Evolutionary conservation across 1,284 basidiomycete species (phyloP).

Genomic region (Heterobasidion irregulare): DNA sequence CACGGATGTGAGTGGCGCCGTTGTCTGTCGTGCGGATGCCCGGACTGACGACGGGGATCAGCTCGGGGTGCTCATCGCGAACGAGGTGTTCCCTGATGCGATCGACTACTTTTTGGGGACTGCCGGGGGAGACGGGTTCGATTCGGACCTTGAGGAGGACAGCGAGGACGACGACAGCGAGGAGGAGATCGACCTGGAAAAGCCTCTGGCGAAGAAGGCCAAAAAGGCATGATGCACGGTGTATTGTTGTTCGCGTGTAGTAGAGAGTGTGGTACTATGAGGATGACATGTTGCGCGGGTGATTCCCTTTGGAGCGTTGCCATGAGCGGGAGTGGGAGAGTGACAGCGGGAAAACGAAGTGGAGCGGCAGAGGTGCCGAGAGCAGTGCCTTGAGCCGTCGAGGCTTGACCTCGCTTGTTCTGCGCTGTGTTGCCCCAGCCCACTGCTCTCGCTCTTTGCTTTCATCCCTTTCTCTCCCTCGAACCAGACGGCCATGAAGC

Average conservation of each 20-base stretch:
- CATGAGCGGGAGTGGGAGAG: no score
- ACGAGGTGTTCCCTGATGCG: conserved; percentile 71
- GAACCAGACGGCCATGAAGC: conserved; percentile 33
- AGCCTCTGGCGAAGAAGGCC: conserved; percentile 66
- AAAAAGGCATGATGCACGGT: conserved; percentile 12
- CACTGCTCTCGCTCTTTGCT: not conserved
- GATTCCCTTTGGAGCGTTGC: not conserved
- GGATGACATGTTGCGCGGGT: not conserved
- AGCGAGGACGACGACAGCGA: conserved; percentile 62
- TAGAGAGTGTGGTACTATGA: no score
- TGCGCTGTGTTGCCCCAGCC: not conserved
- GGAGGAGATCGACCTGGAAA: conserved; percentile 77
- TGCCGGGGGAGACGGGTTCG: conserved; percentile 44
- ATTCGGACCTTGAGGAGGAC: conserved; percentile 57
- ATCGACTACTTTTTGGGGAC: conserved; percentile 73
- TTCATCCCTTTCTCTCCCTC: conserved; percentile 13
- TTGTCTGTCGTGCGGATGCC: conserved; percentile 25
- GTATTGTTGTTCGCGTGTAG: not conserved
- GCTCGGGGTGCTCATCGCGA: conserved; percentile 61
- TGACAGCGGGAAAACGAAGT: no score
- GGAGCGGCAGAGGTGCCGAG: no score
- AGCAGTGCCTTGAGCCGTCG: no score
- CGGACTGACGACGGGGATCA: conserved; percentile 1
- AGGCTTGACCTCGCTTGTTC: no score
- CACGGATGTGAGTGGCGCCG: conserved; percentile 44